Evolutionary conservation across 2,329 filamentous ascomycete species (phyloP).

Genomic region (Fusarium zealandicum): DNA sequence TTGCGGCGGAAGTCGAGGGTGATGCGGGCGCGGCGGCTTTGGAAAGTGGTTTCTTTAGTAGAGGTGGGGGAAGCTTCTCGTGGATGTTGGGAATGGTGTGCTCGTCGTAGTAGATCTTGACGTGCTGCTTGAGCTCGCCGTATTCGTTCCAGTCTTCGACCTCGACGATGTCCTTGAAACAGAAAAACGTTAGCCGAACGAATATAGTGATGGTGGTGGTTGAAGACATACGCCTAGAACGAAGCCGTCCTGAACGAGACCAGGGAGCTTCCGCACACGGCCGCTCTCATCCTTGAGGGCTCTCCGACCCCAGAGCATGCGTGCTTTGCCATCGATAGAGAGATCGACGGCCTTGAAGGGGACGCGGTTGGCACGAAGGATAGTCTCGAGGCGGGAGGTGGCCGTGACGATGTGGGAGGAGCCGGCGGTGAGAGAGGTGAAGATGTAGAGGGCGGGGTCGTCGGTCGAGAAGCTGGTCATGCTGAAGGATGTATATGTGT

Average conservation of each 20-base stretch:
- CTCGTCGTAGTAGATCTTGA: slow-evolving; percentile 73
- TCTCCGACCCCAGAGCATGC: slow-evolving; percentile 86
- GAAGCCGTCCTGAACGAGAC: slow-evolving; percentile 83
- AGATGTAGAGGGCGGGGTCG: slow-evolving; percentile 86
- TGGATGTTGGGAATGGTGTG: slow-evolving; percentile 64
- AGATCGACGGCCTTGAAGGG: slow-evolving; percentile 93
- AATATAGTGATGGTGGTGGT: not conserved
- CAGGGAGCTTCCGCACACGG: slow-evolving; percentile 79
- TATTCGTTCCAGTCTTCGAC: slow-evolving; percentile 99
- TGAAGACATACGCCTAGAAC: slow-evolving; percentile 76
- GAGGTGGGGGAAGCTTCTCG: slow-evolving; percentile 55
- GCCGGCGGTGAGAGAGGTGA: slow-evolving; percentile 93
- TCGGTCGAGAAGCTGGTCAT: slow-evolving; percentile 63
- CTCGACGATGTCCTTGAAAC: slow-evolving; percentile 80
- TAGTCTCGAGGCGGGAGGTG: slow-evolving; percentile 93
- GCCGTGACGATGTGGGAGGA: slow-evolving; percentile 96
- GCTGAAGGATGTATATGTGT: slow-evolving; percentile 21
- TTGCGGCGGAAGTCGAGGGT: slow-evolving; percentile 31
- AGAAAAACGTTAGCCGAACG: not conserved
- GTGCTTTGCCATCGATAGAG: slow-evolving; percentile 86
- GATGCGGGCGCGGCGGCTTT: slow-evolving; percentile 40
- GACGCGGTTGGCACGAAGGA: slow-evolving; percentile 91
- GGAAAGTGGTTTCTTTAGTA: slow-evolving; percentile 40
- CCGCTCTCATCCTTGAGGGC: slow-evolving; percentile 73
- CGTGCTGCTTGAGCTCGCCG: slow-evolving; percentile 88